Base-by-base conservation (phyloP, 805 yeast species). In the Sungouiella blattae region DNA sequence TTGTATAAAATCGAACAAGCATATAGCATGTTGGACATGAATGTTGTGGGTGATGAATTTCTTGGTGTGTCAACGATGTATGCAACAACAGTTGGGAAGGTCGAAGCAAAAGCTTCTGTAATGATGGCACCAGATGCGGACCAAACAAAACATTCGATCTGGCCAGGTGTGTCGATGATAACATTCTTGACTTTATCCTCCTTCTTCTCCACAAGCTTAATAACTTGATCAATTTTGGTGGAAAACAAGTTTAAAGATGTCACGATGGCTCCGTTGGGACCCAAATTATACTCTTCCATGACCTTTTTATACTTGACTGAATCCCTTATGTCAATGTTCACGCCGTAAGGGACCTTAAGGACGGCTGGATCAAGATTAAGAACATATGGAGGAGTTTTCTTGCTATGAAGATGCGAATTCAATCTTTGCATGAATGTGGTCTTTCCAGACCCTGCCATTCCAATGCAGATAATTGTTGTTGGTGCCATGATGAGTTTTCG, bases 191-290 rank as follows among this genome's bases (percentile, higher is more conserved):
- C 58, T n/a, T 47, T 44, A 15, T 68, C 73, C 1, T 80, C 65
- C 47, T 91, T 77, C 54, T 88, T 87, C 52, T 88, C 95, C 14
- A 91, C 84, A 25, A 93, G 67, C 25, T 76, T 74, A 32, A 93
- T 80, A 4, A 93, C 97, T 64, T 93, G 98, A 58, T 93, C 99
- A 39, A 93, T 87, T 62, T 93, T 93, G 11, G 99, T 93, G 32
- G 96, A 71, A 55, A 93, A 93, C 33, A 93, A 67, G 56, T 93
- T 93, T 42, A 93, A 69, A 14, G 96, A 87, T 0, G 98, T 93
- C 45, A 94, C 96, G 55, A 93, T 93, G 2, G 98, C 98, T 38
- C 99, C 99, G 56, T 93, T 93, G 11, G 99, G 99, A 0, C 99
- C 99, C 39, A 93, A 62, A 39, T 86, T 83, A 57, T 91, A 87